Evolutionary conservation across 1,139 yeast species (phyloP).

Genomic region (Taphrina wiesneri): DNA sequence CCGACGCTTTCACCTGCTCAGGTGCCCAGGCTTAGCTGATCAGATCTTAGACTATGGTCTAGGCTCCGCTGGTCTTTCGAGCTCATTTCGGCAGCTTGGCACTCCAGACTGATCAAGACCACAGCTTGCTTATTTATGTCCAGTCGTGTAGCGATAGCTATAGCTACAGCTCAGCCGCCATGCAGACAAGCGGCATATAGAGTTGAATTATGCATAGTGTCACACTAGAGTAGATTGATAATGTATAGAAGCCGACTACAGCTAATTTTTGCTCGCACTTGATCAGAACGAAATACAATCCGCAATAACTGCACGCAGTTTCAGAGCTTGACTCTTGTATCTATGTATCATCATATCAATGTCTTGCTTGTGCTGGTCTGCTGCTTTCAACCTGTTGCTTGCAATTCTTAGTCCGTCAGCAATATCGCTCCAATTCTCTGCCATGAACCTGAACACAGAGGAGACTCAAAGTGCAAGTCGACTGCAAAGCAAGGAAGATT

Average conservation of each 20-base stretch:
- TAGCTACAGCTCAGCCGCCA: no score
- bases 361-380: not conserved
- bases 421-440: not conserved
- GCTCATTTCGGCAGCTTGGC: no score
- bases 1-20: no score
- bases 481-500: not conserved
- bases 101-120: no score
- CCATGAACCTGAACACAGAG: not conserved
- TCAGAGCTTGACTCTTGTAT: constrained; percentile 31
- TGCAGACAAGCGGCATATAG: no score
- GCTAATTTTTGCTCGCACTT: not conserved
- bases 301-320: constrained; percentile 26
- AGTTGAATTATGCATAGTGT: not conserved
- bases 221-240: not conserved
- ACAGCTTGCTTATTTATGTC: no score
- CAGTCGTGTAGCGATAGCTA: no score
- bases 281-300: constrained; percentile 26
- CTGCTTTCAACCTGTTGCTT: no score
- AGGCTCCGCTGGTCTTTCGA: no score
- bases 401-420: not conserved
- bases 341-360: constrained; percentile 12
- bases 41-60: no score
- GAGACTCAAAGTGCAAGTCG: not conserved
- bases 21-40: no score
- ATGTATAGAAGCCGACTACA: no score